A percentile compares a stretch with the other conserved stretches of the same genome.
These are phyloP conservation scores for Mortierella antarctica DNA, from an alignment of 192 early-diverging fungal genomes.

Conservation along the genomic window DNA sequence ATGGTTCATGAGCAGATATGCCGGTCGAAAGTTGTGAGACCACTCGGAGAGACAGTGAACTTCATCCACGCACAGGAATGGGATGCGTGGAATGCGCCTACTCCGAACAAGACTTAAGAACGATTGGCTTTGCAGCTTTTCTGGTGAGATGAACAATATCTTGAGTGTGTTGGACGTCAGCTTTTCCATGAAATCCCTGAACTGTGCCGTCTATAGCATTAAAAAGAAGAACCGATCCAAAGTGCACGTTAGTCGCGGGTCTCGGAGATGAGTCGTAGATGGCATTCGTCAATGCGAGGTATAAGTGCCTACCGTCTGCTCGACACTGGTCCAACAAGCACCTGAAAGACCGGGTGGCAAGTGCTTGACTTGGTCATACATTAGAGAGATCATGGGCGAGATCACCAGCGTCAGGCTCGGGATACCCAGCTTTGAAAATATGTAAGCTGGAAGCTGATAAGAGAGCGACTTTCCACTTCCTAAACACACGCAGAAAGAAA, in stretches of 20 bases:
- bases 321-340: constrained; percentile 69
- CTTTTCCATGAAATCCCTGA: constrained; percentile 53
- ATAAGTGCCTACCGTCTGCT: constrained; percentile 21
- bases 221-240: background rate
- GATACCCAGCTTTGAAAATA: constrained; percentile 59
- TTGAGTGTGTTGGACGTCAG: constrained; percentile 64
- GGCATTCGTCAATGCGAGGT: background rate
- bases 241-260: constrained; percentile 8
- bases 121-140: constrained; percentile 70
- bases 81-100: constrained; percentile 63
- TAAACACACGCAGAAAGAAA: background rate
- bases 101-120: constrained; percentile 65
- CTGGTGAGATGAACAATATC: constrained; percentile 81
- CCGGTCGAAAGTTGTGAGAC: constrained; percentile 86
- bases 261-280: background rate
- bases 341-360: constrained; percentile 70
- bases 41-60: constrained; percentile 88
- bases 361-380: constrained; percentile 85
- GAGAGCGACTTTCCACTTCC: constrained; percentile 79
- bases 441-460: constrained; percentile 81
- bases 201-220: constrained; percentile 36
- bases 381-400: constrained; percentile 83
- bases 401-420: constrained; percentile 75
- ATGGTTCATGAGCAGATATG: constrained; percentile 70
- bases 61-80: constrained; percentile 81